Evolutionary conservation across 441 rosid species (phyloP).

Genomic region (Populus hybrid): DNA sequence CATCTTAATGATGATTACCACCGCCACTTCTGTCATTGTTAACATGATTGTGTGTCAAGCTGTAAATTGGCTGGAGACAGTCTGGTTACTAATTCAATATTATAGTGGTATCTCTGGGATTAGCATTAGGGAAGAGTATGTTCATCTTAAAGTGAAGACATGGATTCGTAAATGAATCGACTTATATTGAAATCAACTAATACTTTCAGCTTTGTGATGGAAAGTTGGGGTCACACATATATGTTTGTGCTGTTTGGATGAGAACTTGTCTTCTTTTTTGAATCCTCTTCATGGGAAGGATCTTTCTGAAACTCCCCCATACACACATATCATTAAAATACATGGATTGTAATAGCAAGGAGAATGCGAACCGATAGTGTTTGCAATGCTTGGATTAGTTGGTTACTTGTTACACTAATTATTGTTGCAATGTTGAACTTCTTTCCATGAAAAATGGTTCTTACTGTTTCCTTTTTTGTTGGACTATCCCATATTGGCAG

Average conservation of each 20-base stretch:
- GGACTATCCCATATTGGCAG: constrained; percentile 29
- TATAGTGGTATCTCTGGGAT: not conserved
- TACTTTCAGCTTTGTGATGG: not conserved
- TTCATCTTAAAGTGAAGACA: not conserved
- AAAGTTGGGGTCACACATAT: not conserved
- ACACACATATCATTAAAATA: not conserved
- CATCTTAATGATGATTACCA: not conserved
- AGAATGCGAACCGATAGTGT: not conserved
- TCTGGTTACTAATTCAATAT: not conserved
- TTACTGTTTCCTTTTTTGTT: constrained; percentile 9
- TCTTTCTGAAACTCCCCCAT: not conserved
- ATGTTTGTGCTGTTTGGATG: not conserved
- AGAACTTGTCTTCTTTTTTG: not conserved
- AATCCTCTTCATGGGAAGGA: not conserved
- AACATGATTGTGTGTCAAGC: not conserved
- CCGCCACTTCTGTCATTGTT: not conserved
- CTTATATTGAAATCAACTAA: not conserved
- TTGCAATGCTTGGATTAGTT: not conserved
- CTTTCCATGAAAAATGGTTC: constrained; percentile 2
- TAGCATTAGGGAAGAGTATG: not conserved
- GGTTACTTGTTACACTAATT: not conserved
- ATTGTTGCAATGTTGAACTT: not conserved
- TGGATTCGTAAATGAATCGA: not conserved
- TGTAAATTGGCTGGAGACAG: not conserved
- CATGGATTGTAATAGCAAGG: not conserved